Evolutionary conservation across 2,329 filamentous ascomycete species (phyloP), one percentile per base, ranked within the genome.

Genomic region (Pyricularia pennisetigena): DNA sequence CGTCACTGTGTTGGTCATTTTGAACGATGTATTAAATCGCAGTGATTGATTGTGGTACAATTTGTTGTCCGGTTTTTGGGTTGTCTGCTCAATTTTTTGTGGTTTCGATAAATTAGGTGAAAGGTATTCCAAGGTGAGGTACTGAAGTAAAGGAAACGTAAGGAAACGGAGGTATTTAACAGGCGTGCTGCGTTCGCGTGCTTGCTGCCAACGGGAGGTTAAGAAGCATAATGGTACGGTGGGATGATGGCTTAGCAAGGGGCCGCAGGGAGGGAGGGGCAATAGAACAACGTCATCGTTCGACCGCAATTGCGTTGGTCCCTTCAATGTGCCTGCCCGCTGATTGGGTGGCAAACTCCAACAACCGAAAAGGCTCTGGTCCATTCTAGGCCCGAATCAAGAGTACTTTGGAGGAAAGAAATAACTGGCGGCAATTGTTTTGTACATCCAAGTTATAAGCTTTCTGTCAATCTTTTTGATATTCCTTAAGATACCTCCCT

Each of bases 1-100:
- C 82, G 94, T 83, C 72, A 74, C 69, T 28, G 71, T 72, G 69
- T 68, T 73, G 59, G 12, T 67, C 69, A 68, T 66, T 54, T 66
- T 54, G 71, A 69, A 73, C 71, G 10, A 14, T 73, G 69, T 16
- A 61, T 24, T n/a, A 8, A 64, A 57, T 20, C n/a, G 41, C 41
- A 54, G 6, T n/a, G 41, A 54, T 20, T 54, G 20, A 54, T 54
- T n/a, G 41, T 10, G 41, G 41, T 7, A 20, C 16, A 8, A 20
- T n/a, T 54, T 54, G 7, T 54, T 54, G 41, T n/a, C 20, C n/a
- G 14, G 41, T 54, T n/a, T 54, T 54, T 16, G 16, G 41, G 41
- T 54, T 20, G 8, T n/a, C 10, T 54, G 41, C 41, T 20, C 16
- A 54, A 54, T 5, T 12, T 35, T 54, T 7, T 54, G 20, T 8